Evolutionary conservation across 371 early-diverging fungal genomes (phyloP).

Genomic region (Enterospora canceri): DNA sequence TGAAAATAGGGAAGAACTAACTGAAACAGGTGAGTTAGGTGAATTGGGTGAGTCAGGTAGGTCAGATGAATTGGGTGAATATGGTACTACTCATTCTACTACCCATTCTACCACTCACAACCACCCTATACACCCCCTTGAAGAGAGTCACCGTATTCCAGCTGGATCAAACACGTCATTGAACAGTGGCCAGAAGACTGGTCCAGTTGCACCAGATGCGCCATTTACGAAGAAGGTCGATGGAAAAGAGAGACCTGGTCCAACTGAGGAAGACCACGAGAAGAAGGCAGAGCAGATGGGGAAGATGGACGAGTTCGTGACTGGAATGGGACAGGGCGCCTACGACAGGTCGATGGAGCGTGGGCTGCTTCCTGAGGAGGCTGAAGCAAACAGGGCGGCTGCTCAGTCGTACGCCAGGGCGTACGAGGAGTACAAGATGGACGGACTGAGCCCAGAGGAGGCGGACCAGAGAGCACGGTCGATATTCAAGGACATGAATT

Average conservation of each 20-base stretch:
- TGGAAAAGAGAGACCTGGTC: not conserved
- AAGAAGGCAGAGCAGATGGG: not conserved
- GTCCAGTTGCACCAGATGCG: not conserved
- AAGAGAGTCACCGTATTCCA: no score
- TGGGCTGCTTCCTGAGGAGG: constrained; percentile 1
- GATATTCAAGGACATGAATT: not conserved
- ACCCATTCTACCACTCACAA: no score
- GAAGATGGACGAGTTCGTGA: not conserved
- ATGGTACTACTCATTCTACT: no score
- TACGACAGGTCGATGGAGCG: constrained; percentile 3
- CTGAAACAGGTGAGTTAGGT: no score
- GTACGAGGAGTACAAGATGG: not conserved
- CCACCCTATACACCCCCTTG: no score
- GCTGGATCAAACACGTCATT: not conserved
- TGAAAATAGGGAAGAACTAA: no score
- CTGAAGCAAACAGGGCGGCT: constrained; percentile 5
- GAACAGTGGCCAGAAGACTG: no score
- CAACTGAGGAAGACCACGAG: not conserved
- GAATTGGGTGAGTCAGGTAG: no score
- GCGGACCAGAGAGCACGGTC: not conserved
- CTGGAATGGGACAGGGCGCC: not conserved
- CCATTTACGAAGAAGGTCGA: not conserved
- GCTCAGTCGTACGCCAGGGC: not conserved
- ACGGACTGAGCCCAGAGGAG: not conserved
- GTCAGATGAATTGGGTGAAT: no score